A percentile compares a stretch with the other conserved stretches of the same genome.
phyloP scores from a whole-genome alignment of 2,329 filamentous ascomycete species.

The Claviceps lovelessii region DNA sequence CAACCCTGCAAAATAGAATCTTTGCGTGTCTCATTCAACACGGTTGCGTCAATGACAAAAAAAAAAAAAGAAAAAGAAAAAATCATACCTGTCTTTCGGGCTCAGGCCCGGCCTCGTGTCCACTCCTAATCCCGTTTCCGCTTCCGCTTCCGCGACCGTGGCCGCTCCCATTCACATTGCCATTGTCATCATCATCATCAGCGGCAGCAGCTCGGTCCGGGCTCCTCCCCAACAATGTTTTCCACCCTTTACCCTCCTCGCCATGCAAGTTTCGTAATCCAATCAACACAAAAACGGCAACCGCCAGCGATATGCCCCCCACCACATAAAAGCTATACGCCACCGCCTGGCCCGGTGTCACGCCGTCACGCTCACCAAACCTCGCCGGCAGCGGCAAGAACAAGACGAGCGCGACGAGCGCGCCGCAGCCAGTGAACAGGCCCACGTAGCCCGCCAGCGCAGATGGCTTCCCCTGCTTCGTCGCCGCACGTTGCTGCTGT shows the following conservation, averaged over 20 bases:
- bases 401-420: constrained; percentile 63
- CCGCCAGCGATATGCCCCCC: constrained; percentile 52
- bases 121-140: background rate
- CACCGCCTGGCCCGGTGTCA: constrained; percentile 60
- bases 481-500: constrained; percentile 9
- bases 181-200: background rate
- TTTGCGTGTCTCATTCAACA: background rate
- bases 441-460: constrained; percentile 78
- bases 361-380: constrained; percentile 57
- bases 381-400: constrained; percentile 79
- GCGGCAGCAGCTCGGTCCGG: constrained; percentile 10
- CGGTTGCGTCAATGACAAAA: background rate
- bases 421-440: constrained; percentile 82
- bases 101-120: constrained; percentile 1
- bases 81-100: constrained; percentile 14
- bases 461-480: constrained; percentile 31
- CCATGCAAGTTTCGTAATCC: constrained; percentile 57
- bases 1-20: background rate
- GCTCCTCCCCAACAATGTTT: constrained; percentile 34
- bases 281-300: constrained; percentile 63
- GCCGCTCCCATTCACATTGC: background rate
- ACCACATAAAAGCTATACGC: constrained; percentile 82
- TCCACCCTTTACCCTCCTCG: constrained; percentile 65
- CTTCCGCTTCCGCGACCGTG: constrained; percentile 3
- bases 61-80: background rate